A percentile compares a stretch with the other conserved stretches of the same genome.
Evolutionary conservation across 805 yeast species (phyloP).

Genomic region (Candida cerambycidarum): DNA sequence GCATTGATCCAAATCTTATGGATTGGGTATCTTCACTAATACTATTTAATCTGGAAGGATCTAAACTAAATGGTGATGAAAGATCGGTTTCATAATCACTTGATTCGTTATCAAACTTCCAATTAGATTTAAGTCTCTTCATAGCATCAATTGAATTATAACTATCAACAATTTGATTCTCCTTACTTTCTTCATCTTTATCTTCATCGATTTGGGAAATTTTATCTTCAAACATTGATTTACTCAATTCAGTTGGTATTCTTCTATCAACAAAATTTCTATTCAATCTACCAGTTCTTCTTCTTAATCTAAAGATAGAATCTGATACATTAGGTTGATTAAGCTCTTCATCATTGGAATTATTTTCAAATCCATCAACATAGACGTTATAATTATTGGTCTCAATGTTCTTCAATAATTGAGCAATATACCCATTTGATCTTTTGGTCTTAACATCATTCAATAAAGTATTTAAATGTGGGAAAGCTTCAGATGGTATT

Average conservation of each 20-base stretch:
- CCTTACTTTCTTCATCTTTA: constrained; percentile 17
- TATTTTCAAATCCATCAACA: constrained; percentile 32
- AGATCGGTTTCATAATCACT: constrained; percentile 37
- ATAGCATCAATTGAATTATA: constrained; percentile 48
- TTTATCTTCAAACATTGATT: constrained; percentile 30
- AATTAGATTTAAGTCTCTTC: constrained; percentile 56
- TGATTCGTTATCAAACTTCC: constrained; percentile 66
- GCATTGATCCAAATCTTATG: constrained; percentile 88
- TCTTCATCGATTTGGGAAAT: constrained; percentile 20
- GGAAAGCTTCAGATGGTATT: constrained; percentile 47
- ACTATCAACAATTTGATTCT: constrained; percentile 29
- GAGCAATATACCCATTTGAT: constrained; percentile 37
- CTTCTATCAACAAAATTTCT: constrained; percentile 74
- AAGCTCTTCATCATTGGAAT: constrained; percentile 5
- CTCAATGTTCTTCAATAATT: constrained; percentile 39
- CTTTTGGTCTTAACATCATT: constrained; percentile 24
- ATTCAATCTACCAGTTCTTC: constrained; percentile 72
- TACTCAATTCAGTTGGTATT: constrained; percentile 42
- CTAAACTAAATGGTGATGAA: constrained; percentile 58
- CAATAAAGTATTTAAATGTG: constrained; percentile 44
- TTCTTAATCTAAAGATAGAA: constrained; percentile 62
- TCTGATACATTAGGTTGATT: constrained; percentile 40
- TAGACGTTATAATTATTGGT: constrained; percentile 40
- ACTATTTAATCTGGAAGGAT: constrained; percentile 80
- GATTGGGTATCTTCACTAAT: constrained; percentile 85